Conservation (phyloP, 768 basidiomycete species). For the Hortiboletus campestris region DNA sequence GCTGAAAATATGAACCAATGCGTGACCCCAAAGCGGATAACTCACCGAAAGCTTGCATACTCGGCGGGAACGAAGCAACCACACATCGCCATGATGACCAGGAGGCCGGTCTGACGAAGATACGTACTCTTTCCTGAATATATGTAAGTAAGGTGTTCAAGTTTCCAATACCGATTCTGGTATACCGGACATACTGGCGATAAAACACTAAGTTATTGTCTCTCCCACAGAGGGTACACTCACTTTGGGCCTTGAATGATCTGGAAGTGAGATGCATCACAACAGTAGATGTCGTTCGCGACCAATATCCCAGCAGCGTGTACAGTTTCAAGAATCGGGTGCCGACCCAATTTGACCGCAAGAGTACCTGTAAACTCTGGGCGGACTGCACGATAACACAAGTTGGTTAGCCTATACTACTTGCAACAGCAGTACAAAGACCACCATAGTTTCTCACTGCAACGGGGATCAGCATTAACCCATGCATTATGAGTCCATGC, state of each 20-base stretch:
- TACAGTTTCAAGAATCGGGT: conserved; percentile 80
- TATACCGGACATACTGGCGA: conserved; percentile 57
- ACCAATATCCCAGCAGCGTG: conserved; percentile 69
- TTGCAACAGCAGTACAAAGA: background rate
- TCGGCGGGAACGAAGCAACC: conserved; percentile 92
- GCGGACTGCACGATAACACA: conserved; percentile 51
- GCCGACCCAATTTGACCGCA: conserved; percentile 85
- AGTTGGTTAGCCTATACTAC: background rate
- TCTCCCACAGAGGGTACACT: conserved; percentile 20
- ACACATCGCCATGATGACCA: conserved; percentile 84
- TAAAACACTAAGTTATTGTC: background rate
- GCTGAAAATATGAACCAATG: conserved; percentile 34
- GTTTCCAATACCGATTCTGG: background rate
- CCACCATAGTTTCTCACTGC: conserved; percentile 53
- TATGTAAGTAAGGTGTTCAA: background rate
- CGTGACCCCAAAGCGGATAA: background rate
- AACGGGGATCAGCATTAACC: background rate
- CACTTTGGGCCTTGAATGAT: conserved; percentile 91
- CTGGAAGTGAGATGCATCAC: conserved; percentile 82
- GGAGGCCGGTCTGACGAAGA: conserved; percentile 79
- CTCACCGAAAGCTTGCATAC: conserved; percentile 84
- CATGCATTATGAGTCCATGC: conserved; percentile 22
- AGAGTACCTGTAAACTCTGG: conserved; percentile 90
- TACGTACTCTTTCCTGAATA: conserved; percentile 86
- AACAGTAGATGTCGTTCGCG: conserved; percentile 89